Percentiles rank a stretch among this genome's conserved stretches.
phyloP scores from a whole-genome alignment of 345 rosid species.

The Bruguiera gymnorhiza region DNA sequence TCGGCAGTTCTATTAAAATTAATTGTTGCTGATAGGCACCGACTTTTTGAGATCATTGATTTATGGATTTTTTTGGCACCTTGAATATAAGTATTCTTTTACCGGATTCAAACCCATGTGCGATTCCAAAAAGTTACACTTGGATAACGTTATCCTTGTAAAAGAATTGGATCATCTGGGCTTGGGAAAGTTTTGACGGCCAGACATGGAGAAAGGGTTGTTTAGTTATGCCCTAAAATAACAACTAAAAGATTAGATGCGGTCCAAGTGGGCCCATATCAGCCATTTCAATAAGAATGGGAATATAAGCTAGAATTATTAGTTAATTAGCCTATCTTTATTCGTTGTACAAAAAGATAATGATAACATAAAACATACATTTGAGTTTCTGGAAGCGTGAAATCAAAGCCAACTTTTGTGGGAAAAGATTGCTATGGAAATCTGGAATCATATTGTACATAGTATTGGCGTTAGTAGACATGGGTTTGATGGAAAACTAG shows the following conservation, averaged over 20 bases:
- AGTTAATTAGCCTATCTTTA: too few species aligned
- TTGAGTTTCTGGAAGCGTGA: constrained; percentile 3
- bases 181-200: background rate
- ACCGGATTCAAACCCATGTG: background rate
- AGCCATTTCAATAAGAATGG: too few species aligned
- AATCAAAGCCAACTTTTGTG: constrained; percentile 25
- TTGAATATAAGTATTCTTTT: background rate
- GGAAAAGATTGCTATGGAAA: background rate
- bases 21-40: too few species aligned
- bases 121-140: background rate
- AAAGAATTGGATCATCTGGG: background rate
- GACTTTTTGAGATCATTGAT: too few species aligned
- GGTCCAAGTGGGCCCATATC: too few species aligned
- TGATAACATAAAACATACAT: too few species aligned
- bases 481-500: background rate
- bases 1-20: too few species aligned
- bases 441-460: constrained; percentile 11
- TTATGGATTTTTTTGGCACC: background rate
- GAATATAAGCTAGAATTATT: too few species aligned
- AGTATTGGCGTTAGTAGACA: background rate
- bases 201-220: too few species aligned
- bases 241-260: too few species aligned
- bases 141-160: background rate
- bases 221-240: too few species aligned
- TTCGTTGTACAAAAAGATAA: too few species aligned